Percentiles rank a stretch among this genome's conserved stretches.
Conservation (phyloP, 768 basidiomycete genomes). For the Naganishia randhawae region DNA sequence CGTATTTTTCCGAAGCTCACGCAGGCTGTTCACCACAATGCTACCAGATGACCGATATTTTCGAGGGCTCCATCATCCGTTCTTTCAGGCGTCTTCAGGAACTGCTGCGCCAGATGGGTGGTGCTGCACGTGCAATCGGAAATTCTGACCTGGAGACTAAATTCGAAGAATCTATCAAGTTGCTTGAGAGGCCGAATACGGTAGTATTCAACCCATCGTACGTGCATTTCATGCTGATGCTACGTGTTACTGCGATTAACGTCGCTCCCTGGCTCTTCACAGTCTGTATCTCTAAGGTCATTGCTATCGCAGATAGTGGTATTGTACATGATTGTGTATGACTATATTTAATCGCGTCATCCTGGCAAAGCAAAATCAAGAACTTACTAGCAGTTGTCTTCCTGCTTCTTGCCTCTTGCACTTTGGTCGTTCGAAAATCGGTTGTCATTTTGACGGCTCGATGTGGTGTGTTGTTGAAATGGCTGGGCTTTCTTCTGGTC, state of each 20-base stretch:
- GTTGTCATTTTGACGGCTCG: too few relatives aligned
- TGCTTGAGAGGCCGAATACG: conserved; percentile 89
- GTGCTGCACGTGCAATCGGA: conserved; percentile 83
- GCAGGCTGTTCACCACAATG: conserved; percentile 13
- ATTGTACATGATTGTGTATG: too few relatives aligned
- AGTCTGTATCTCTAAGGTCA: conserved; percentile 13
- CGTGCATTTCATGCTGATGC: not conserved
- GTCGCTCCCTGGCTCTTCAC: not conserved
- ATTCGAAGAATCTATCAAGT: conserved; percentile 83
- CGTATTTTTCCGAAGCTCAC: not conserved
- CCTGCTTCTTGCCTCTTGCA: too few relatives aligned
- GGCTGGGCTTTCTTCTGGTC: too few relatives aligned
- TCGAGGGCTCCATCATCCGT: conserved; percentile 93
- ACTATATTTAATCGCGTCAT: too few relatives aligned
- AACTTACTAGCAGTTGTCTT: too few relatives aligned
- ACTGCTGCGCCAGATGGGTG: conserved; percentile 89
- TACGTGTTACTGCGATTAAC: not conserved
- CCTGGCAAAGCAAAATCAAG: too few relatives aligned
- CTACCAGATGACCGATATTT: conserved; percentile 84
- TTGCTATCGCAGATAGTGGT: too few relatives aligned
- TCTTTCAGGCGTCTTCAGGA: conserved; percentile 93
- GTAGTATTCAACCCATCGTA: conserved; percentile 57
- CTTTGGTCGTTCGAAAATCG: too few relatives aligned
- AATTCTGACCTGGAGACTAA: conserved; percentile 89
- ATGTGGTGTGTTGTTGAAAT: too few relatives aligned